Percentiles rank a stretch among this genome's conserved stretches.
Evolutionary conservation across 495 filamentous ascomycete genomes (phyloP).

Genomic region (Talaromyces proteolyticus): DNA sequence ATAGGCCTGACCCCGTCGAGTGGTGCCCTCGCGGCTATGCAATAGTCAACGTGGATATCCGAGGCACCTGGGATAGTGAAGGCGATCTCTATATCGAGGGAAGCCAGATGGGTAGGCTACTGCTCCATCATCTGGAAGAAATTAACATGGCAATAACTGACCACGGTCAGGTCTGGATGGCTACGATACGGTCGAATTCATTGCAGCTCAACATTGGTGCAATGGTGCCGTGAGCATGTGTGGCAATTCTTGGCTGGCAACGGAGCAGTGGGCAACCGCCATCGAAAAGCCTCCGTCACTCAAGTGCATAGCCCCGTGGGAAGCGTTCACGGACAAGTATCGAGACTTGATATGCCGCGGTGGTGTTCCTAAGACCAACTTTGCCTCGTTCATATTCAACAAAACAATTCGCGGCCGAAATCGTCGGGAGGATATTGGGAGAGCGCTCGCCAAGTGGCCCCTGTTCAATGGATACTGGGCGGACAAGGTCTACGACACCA

Average conservation of each 20-base stretch:
- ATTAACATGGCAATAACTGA: no score
- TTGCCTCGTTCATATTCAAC: slow-evolving; percentile 17
- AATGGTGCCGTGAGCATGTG: slow-evolving; percentile 36
- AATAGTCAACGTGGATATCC: slow-evolving; percentile 30
- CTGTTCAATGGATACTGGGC: slow-evolving; percentile 18
- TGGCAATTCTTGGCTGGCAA: slow-evolving; percentile 32
- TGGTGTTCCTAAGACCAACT: slow-evolving; percentile 21
- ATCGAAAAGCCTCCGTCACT: slow-evolving; percentile 29
- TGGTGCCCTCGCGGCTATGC: slow-evolving; percentile 36
- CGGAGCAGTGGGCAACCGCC: slow-evolving; percentile 34
- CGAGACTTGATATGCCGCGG: slow-evolving; percentile 29
- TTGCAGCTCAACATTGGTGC: slow-evolving; percentile 34
- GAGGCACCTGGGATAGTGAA: slow-evolving; percentile 26
- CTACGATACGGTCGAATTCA: slow-evolving; percentile 35
- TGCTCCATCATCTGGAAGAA: not conserved
- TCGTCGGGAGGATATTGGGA: slow-evolving; percentile 8
- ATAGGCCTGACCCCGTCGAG: slow-evolving; percentile 29
- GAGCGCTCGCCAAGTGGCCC: slow-evolving; percentile 5
- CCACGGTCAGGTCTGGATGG: slow-evolving; percentile 34
- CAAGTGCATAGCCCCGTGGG: slow-evolving; percentile 39
- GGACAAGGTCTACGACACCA: slow-evolving; percentile 17
- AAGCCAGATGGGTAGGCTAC: not conserved
- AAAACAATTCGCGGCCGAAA: no score
- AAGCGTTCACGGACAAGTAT: slow-evolving; percentile 35
- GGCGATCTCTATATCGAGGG: slow-evolving; percentile 20